Evolutionary conservation across 2,329 filamentous ascomycete genomes (phyloP), one percentile per base, ranked within the genome.

Genomic region (Rutstroemia sp.): DNA sequence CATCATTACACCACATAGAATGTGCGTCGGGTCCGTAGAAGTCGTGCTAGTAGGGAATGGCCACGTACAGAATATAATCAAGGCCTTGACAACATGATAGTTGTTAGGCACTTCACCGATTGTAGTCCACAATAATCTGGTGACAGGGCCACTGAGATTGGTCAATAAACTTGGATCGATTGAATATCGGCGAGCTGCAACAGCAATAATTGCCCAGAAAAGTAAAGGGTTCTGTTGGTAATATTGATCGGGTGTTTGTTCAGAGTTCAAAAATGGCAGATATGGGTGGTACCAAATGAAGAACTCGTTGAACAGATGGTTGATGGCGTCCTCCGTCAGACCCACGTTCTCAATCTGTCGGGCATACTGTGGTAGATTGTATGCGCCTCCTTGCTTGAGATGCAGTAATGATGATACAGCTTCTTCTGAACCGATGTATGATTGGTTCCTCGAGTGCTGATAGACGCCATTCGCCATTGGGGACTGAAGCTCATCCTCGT

Each of bases 171-270:
- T 50, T 23, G 69, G 80, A 59, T 87, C 85, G 0, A 77, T 73
- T 44, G 77, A 76, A 67, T 86, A 91, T 41, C 88, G 84, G 52
- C 88, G 82, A 44, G 87, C 83, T 21, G 88, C 88, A 55, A 91
- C 85, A 38, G 87, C 81, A 47, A 92, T 77, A 58, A 92, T 86
- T 49, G 87, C 81, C 91, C 91, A 96, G 72, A 95, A 95, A 1
- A 96, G 79, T 14, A 96, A 77, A 4, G 85, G 84, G 51, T 90
- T 87, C 65, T 92, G 86, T 58, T 85, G 80, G 67, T 87, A 87
- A 69, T 89, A 94, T 57, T 83, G 77, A 48, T 94, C 87, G 1
- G 90, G 86, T 0, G 80, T 73, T 62, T 85, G 82, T 9, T 77
- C 69, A 5, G 82, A 77, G 65, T 85, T 87, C 62, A 92, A 79